These are phyloP conservation scores for Xylaria sp. DNA, from an alignment of 2,329 filamentous ascomycete species.

Conservation along the genomic window DNA sequence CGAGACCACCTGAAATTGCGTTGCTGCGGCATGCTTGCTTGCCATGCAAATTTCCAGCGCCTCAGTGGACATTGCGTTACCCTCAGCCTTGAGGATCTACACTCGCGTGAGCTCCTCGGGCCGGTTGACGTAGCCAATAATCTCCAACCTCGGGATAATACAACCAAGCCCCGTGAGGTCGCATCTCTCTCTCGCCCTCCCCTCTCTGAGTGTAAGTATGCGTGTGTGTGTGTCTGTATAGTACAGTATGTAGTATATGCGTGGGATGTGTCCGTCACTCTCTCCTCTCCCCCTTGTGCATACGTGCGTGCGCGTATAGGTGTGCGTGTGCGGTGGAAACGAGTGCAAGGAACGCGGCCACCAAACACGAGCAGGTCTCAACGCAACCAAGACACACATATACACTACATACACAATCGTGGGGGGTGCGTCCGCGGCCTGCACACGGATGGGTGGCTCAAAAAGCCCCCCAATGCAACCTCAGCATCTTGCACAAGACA, in stretches of 20 bases:
- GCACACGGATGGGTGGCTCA: neutral
- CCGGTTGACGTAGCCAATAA: conserved; percentile 22
- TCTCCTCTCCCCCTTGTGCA: neutral
- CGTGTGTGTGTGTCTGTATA: neutral
- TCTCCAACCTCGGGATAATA: conserved; percentile 20
- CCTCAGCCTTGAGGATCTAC: conserved; percentile 22
- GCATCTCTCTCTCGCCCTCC: neutral
- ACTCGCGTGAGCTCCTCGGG: conserved; percentile 12
- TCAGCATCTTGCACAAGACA: conserved; percentile 1
- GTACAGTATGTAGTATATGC: neutral
- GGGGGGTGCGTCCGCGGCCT: neutral
- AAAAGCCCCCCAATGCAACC: conserved; percentile 18
- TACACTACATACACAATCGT: conserved; percentile 6
- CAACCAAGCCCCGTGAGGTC: conserved; percentile 15
- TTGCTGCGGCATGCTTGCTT: conserved; percentile 2
- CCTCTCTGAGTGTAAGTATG: neutral
- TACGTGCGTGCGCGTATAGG: neutral
- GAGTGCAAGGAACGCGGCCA: neutral
- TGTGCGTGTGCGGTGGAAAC: neutral
- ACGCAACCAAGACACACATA: neutral
- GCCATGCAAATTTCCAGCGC: neutral
- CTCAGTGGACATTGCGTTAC: neutral
- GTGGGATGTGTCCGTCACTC: neutral
- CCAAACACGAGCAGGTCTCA: neutral
- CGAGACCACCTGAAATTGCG: conserved; percentile 2